These are phyloP conservation scores for Ophiostoma angusticollis DNA, from an alignment of 2,329 filamentous ascomycete species.

Conservation along the genomic window DNA sequence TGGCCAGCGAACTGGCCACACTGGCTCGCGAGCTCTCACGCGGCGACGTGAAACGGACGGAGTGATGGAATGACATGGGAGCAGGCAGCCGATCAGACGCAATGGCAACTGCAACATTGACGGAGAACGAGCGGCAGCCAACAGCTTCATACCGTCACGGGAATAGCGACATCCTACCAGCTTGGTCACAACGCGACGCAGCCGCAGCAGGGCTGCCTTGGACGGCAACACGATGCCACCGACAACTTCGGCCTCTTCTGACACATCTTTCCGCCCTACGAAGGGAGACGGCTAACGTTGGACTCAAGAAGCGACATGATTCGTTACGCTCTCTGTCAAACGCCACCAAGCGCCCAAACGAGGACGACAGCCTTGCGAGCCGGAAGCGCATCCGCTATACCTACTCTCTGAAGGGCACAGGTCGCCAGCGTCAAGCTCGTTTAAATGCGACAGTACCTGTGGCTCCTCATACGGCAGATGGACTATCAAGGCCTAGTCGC, in stretches of 20 bases:
- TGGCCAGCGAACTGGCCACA: too few relatives aligned
- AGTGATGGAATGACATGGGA: constrained; percentile 1
- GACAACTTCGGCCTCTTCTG: constrained; percentile 33
- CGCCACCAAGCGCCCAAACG: neutral
- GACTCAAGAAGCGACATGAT: neutral
- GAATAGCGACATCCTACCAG: constrained; percentile 6
- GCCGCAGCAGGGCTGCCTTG: constrained; percentile 21
- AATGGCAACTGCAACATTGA: neutral
- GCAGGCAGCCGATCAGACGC: neutral
- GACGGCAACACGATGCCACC: constrained; percentile 35
- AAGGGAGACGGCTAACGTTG: constrained; percentile 18
- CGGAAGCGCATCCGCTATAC: constrained; percentile 15
- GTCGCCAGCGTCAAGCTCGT: neutral
- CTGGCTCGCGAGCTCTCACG: too few relatives aligned
- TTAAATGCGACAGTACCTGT: too few relatives aligned
- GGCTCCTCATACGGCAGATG: too few relatives aligned
- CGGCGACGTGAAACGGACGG: neutral
- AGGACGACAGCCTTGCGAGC: neutral
- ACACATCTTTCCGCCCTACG: constrained; percentile 29
- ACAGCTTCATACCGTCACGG: constrained; percentile 5
- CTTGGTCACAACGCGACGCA: constrained; percentile 3
- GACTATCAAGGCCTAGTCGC: too few relatives aligned
- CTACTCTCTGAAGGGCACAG: constrained; percentile 14
- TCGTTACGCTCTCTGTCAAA: neutral
- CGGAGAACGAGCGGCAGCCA: neutral